Evolutionary conservation across 2,329 filamentous ascomycete species (phyloP).

Genomic region (Xylariaceae sp.): DNA sequence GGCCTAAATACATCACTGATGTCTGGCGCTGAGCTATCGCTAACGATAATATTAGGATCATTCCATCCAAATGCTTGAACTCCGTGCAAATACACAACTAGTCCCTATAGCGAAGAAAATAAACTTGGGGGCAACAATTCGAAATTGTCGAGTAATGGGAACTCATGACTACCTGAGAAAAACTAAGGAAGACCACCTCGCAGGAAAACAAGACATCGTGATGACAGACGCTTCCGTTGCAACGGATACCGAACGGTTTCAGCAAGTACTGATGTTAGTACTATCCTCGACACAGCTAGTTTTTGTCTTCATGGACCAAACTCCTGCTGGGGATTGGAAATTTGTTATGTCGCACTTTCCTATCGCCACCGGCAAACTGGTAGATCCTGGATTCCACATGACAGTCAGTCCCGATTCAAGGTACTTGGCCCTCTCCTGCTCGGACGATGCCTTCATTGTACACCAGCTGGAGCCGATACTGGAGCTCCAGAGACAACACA

Average conservation of each 20-base stretch:
- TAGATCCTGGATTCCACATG: conserved; percentile 58
- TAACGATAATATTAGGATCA: conserved; percentile 50
- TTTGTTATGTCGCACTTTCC: conserved; percentile 58
- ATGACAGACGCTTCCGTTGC: conserved; percentile 30
- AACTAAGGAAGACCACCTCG: conserved; percentile 20
- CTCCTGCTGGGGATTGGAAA: conserved; percentile 41
- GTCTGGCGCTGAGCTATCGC: neutral
- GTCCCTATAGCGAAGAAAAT: conserved; percentile 70
- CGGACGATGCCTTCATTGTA: conserved; percentile 64
- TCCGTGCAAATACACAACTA: conserved; percentile 62
- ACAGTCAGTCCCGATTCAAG: conserved; percentile 72
- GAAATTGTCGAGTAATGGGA: conserved; percentile 72
- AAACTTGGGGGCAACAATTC: conserved; percentile 73
- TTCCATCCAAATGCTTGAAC: conserved; percentile 74
- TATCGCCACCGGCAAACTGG: conserved; percentile 50
- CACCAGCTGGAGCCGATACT: conserved; percentile 60
- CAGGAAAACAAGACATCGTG: conserved; percentile 34
- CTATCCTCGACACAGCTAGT: conserved; percentile 67
- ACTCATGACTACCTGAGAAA: conserved; percentile 37
- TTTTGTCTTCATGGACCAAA: conserved; percentile 63
- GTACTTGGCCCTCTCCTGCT: conserved; percentile 63
- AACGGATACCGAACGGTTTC: conserved; percentile 42
- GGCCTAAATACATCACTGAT: neutral
- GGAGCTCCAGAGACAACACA: conserved; percentile 47
- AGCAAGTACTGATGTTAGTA: conserved; percentile 75